Percentiles rank a stretch among this genome's conserved stretches.
These are phyloP conservation scores for Fusarium chlamydosporum DNA, from an alignment of 2,329 filamentous ascomycete genomes.

Conservation along the genomic window DNA sequence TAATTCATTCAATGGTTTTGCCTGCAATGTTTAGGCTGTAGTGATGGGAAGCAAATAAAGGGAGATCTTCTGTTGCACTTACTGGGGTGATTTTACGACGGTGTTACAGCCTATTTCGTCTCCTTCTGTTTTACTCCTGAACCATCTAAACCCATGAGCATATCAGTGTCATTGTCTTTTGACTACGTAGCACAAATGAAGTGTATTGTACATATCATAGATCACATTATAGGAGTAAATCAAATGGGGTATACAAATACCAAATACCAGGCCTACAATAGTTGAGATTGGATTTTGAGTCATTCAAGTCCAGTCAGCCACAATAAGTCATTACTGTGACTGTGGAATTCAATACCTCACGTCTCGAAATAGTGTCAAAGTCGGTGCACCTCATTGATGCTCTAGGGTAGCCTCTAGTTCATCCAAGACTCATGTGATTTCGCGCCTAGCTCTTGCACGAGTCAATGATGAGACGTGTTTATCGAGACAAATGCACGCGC, in stretches of 20 bases:
- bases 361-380: neutral
- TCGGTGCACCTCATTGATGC: neutral
- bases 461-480: slow-evolving; percentile 35
- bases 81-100: neutral
- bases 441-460: slow-evolving; percentile 43
- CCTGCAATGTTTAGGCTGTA: no score
- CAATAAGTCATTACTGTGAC: neutral
- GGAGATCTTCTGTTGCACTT: slow-evolving; percentile 1
- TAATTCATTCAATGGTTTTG: neutral
- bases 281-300: neutral
- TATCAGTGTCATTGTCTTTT: neutral
- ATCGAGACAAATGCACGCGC: slow-evolving; percentile 41
- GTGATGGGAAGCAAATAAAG: neutral
- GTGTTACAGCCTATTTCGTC: slow-evolving; percentile 22
- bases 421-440: slow-evolving; percentile 47
- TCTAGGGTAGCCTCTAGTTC: slow-evolving; percentile 13
- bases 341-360: neutral
- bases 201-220: neutral
- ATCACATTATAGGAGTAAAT: neutral
- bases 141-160: neutral
- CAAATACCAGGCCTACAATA: neutral
- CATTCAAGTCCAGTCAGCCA: rapidly evolving
- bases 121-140: neutral
- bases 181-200: neutral
- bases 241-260: neutral